Base-by-base conservation (phyloP, 2,329 filamentous ascomycete genomes). In the Fusarium neocosmosporiellum region DNA sequence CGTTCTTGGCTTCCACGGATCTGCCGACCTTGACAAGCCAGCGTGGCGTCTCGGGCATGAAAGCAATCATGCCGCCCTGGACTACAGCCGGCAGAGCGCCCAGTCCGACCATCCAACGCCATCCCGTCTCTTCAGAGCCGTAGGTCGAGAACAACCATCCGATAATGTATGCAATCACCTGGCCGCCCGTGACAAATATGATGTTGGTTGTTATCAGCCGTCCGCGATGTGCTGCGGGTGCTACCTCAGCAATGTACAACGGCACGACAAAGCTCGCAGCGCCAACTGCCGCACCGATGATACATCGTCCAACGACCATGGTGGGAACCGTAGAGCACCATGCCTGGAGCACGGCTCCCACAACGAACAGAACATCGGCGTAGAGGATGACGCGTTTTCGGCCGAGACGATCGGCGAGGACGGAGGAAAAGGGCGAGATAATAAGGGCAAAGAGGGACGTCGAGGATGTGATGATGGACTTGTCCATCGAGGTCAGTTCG, bases 71-170 rank as follows among this genome's bases (percentile, higher is more conserved):
- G 0, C 86, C 79, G 7, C 90, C 88, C 80, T 98, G 96, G 5
- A 95, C 63, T 0, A 89, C 80, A 0, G 95, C 95, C 0, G 96
- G 96, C 29, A 92, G 70, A 10, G 93, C 93, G 1, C 95, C 96
- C 0, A 98, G 82, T 0, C 95, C 95, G 0, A 98, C 95, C 89
- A 98, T 95, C 91, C 93, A 97, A 58, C 94, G 87, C 95, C 96
- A 98, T 2, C 93, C 94, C 14, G 87, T 88, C 37, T 78, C 79
- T 24, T 80, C 75, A 65, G 83, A 80, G 0, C 85, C 88, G 66
- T 85, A 85, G 64, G 88, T 86, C 7, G 90, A 88, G 54, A 97
- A 92, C 0, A 87, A 81, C 92, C 93, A 98, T 1, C 96, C 96
- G 8, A 95, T 84, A 2, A 97, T 80, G 81, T 98, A 98, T 3